Base-by-base conservation (phyloP, 192 early-diverging fungal species). In the Radiomyces spectabilis region DNA sequence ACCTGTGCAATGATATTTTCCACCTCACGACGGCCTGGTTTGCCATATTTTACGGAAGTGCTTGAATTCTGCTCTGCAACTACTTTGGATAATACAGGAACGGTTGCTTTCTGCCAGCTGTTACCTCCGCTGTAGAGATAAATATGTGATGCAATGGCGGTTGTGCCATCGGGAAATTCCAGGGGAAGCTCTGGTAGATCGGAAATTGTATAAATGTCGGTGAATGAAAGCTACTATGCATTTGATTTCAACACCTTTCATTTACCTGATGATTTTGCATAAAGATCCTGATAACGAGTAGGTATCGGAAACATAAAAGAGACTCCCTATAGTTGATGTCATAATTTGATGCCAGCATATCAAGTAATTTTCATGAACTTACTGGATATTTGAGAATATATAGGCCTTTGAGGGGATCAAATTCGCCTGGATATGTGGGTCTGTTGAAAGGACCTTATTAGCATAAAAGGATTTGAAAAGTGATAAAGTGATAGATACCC, bases 291-390 rank as follows among this genome's bases (percentile, higher is more conserved):
- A 55, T 79, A 71, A 38, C 73, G 63, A 12, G 69, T 68, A 6
- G 87, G 85, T 32, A 89, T 82, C 9, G 83, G 78, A 54, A 89
- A 89, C 5, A 78, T 65, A 57, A 89, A 83, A 5, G 87, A 74
- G 5, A 89, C 49, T 25, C 87, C 87, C 80, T 85, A 41, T 10
- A 40, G 12, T 4, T 32, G 43, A 25, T 16, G 1, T 2, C 2
- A 22, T 10, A 35, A 18, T n/a, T 8, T 21, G 3, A 9, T 29
- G 7, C 6, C n/a, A 6, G 21, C 22, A 35, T 32, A 1, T 12
- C 9, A 25, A 19, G 35, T 26, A 13, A 19, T 34, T n/a, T n/a
- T 1, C 4, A n/a, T 43, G 21, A 35, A 52, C 80, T 49, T 78
- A 84, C 83, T 25, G 84, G 85, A 62, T 89, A 89, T 44, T 71